Conservation (phyloP, 352 stramenopile genomes). For the Globisporangium carolinianum region DNA sequence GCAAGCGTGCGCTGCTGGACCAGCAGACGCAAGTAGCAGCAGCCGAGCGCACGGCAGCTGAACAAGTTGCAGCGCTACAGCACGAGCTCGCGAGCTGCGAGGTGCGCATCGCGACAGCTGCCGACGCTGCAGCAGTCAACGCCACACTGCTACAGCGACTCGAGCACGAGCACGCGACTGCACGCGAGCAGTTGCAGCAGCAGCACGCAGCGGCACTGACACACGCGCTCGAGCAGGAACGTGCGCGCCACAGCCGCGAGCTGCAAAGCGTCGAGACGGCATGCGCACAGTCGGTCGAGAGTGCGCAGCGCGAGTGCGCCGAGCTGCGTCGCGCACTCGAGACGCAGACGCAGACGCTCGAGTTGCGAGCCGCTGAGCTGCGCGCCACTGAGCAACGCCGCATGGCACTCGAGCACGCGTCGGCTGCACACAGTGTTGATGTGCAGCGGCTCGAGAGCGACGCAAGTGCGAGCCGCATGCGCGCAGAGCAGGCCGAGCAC, state of each 20-base stretch:
- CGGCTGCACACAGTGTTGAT: not conserved
- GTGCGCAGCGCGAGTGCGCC: conserved; percentile 8
- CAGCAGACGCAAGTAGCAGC: conserved; percentile 21
- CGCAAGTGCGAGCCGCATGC: too few relatives aligned
- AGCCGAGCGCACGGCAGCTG: not conserved
- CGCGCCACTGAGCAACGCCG: not conserved
- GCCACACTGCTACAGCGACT: not conserved
- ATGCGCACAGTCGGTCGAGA: conserved; percentile 13
- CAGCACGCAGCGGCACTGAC: not conserved
- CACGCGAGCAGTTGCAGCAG: conserved; percentile 1
- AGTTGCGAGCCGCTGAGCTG: too few relatives aligned
- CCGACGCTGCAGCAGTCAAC: not conserved
- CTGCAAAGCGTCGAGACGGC: not conserved
- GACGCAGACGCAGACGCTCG: conserved; percentile 11
- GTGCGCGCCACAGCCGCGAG: not conserved
- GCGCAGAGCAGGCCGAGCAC: too few relatives aligned
- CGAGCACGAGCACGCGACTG: conserved; percentile 1
- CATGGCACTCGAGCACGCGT: not conserved
- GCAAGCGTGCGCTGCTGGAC: conserved; percentile 28
- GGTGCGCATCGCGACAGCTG: conserved; percentile 10
- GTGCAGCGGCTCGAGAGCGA: not conserved
- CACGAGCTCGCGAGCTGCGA: conserved; percentile 17
- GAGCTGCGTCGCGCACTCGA: conserved; percentile 9
- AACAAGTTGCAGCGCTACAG: conserved; percentile 22
- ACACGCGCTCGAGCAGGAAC: not conserved